Base-by-base conservation (phyloP, 2,329 filamentous ascomycete species). In the Colletotrichum sp. region DNA sequence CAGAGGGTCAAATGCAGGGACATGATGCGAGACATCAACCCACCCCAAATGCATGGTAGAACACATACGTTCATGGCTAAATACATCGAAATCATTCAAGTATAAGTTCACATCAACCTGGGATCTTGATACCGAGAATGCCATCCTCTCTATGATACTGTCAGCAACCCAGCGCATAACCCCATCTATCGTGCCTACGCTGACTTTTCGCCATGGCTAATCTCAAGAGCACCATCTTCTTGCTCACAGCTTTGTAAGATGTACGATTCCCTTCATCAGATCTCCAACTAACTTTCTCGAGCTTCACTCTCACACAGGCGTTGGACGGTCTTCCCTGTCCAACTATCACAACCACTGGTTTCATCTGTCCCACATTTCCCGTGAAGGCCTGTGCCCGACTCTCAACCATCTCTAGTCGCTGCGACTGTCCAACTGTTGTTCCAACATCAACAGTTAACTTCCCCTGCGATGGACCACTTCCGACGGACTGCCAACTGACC, bases 351-450 rank as follows among this genome's bases (percentile, higher is more conserved):
- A 78, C 74, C 16, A 80, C 74, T 9, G 74, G 74, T 1, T n/a
- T 57, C 19, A 48, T 73, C 25, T 78, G 66, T 48, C 28, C 71
- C 13, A 74, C 74, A 4, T 73, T 78, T 52, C 19, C 67, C 6
- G 39, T 71, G 25, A 36, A 63, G n/a, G 75, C 75, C 8, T 82
- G 81, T 55, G 77, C 80, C 30, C 34, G 66, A 30, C 59, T 79
- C 15, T 68, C 67, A 9, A 71, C 71, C 3, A 72, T 82, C 44
- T 66, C 63, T 25, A 69, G 78, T 13, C 78, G 79, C 5, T 82
- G 81, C 66, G 77, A 75, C 13, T 82, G 81, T 70, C 79, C 81
- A 5, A 75, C 71, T 5, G 48, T 44, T 4, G 69, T 81, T 9
- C 71, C 80, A 19, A 81, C 79, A 4, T 64, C 63, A 6, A 81